A percentile compares a stretch with the other conserved stretches of the same genome.
phyloP scores from a whole-genome alignment of 495 filamentous ascomycete species.

The Letharia columbiana region DNA sequence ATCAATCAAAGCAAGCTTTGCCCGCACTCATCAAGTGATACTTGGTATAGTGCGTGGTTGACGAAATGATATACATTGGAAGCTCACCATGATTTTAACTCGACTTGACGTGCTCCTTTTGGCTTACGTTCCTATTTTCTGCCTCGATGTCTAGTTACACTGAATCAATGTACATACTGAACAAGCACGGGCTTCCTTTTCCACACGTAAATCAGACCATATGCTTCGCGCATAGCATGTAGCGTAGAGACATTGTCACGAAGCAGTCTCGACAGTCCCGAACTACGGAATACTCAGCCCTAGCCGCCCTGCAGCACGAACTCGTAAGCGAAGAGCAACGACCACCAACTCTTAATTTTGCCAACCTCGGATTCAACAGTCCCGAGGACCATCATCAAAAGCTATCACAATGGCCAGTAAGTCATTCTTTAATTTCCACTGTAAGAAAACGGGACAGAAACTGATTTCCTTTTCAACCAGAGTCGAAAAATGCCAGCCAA shows the following conservation, averaged over 20 bases:
- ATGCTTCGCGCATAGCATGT: not conserved
- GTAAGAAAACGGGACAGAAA: not conserved
- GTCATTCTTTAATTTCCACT: not conserved
- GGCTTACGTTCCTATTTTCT: too few species aligned
- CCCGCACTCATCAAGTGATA: slow-evolving; percentile 21
- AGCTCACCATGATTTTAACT: too few species aligned
- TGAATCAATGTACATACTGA: not conserved
- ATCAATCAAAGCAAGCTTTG: slow-evolving; percentile 17
- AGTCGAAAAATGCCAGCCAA: slow-evolving; percentile 62
- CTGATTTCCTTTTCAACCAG: not conserved
- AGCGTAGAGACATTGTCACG: too few species aligned
- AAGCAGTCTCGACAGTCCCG: too few species aligned
- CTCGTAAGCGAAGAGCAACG: not conserved
- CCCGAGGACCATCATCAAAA: not conserved
- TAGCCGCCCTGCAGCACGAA: not conserved
- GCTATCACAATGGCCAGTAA: slow-evolving; percentile 21
- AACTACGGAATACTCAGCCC: not conserved
- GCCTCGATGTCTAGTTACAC: not conserved
- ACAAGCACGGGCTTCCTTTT: not conserved
- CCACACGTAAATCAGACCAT: not conserved
- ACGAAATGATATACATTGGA: not conserved
- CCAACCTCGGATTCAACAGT: not conserved
- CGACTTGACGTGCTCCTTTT: not conserved
- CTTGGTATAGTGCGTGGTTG: not conserved
- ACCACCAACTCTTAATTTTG: not conserved